Conservation (phyloP, 495 filamentous ascomycete species). For the Trichoderma virens region DNA sequence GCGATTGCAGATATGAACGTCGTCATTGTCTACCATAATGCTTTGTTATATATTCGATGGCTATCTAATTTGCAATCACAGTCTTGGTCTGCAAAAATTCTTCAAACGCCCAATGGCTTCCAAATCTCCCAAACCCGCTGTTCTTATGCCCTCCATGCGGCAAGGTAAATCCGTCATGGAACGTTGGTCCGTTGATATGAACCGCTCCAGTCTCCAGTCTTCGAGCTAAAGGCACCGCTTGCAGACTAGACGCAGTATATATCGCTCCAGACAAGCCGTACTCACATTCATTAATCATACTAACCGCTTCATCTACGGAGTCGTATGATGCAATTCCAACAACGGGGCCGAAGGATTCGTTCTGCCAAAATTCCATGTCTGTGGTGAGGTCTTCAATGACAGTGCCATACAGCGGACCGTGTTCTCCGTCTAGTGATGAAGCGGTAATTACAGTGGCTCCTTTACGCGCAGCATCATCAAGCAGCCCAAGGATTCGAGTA, state of each 20-base stretch:
- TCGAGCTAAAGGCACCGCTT: conserved; percentile 53
- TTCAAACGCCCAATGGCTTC: conserved; percentile 32
- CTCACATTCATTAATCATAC: conserved; percentile 55
- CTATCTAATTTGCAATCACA: conserved; percentile 30
- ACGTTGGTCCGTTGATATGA: conserved; percentile 26
- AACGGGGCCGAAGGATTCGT: conserved; percentile 45
- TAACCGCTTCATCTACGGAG: conserved; percentile 48
- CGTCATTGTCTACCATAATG: background rate
- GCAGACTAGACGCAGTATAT: conserved; percentile 57
- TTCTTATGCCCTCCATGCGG: conserved; percentile 69
- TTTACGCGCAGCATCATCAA: background rate
- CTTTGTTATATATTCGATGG: background rate
- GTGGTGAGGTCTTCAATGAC: conserved; percentile 42
- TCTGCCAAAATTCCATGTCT: conserved; percentile 45
- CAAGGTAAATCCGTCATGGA: conserved; percentile 61
- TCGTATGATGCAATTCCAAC: conserved; percentile 55
- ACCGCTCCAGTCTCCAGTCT: conserved; percentile 49
- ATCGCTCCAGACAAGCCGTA: conserved; percentile 57
- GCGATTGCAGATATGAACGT: no score
- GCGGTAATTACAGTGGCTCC: background rate
- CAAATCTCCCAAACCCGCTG: conserved; percentile 57
- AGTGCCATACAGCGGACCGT: background rate
- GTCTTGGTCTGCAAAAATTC: conserved; percentile 68
- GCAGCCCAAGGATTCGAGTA: background rate
- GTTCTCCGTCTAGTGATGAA: background rate